Percentiles rank a stretch among this genome's conserved stretches.
phyloP scores from a whole-genome alignment of 2,329 filamentous ascomycete species.

The Chaetoscypha palmicola region DNA sequence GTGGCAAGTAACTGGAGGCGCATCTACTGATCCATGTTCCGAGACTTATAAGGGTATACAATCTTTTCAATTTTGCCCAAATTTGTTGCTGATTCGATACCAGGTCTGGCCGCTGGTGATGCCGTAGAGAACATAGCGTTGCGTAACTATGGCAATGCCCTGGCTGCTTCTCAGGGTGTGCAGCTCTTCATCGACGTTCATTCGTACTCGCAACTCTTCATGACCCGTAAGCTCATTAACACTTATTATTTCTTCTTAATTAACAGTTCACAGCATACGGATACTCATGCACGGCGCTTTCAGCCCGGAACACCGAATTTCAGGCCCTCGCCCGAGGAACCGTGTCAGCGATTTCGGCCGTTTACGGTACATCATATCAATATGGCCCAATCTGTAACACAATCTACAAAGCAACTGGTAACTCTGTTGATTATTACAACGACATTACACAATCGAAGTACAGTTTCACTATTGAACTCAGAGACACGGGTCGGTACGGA shows the following conservation, averaged over 20 bases:
- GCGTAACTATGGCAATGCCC: constrained; percentile 38
- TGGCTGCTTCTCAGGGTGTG: constrained; percentile 41
- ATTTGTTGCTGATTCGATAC: constrained; percentile 16
- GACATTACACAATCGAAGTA: constrained; percentile 32
- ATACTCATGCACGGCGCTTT: constrained; percentile 45
- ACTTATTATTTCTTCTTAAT: not conserved
- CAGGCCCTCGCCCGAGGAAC: constrained; percentile 42
- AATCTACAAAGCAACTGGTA: constrained; percentile 50
- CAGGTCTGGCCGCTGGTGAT: constrained; percentile 37
- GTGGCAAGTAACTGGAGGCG: constrained; percentile 42
- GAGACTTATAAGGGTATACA: constrained; percentile 39
- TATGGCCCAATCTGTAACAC: constrained; percentile 48
- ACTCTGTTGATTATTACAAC: constrained; percentile 38
- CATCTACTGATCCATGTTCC: constrained; percentile 44
- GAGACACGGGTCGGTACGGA: constrained; percentile 41
- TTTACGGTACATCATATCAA: constrained; percentile 40
- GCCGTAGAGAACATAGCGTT: constrained; percentile 47
- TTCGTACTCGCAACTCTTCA: constrained; percentile 54
- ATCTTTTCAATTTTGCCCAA: constrained; percentile 40
- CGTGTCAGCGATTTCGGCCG: constrained; percentile 47
- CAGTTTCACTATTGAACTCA: constrained; percentile 41
- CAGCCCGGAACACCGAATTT: constrained; percentile 42
- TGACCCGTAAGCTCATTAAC: constrained; percentile 34
- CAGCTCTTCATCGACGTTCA: constrained; percentile 60
- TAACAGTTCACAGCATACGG: constrained; percentile 40